Evolutionary conservation across 2,329 filamentous ascomycete genomes (phyloP).

Genomic region (Colletotrichum salicis): DNA sequence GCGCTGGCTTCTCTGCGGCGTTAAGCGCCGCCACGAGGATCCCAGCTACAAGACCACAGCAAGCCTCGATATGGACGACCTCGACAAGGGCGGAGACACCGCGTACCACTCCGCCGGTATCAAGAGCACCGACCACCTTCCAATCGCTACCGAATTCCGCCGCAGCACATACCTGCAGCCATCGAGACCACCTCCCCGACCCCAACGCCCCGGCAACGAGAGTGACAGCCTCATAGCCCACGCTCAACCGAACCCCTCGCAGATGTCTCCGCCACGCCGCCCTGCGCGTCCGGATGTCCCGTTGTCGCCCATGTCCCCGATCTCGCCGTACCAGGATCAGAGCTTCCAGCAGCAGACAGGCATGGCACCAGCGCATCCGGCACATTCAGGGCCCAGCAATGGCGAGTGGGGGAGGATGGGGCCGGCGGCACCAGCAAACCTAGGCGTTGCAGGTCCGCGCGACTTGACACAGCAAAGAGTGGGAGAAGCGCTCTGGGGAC

Average conservation of each 20-base stretch:
- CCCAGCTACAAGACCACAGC: constrained; percentile 58
- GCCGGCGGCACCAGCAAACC: constrained; percentile 24
- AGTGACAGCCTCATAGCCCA: constrained; percentile 56
- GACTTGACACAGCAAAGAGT: constrained; percentile 45
- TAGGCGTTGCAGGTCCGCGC: constrained; percentile 35
- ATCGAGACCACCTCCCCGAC: constrained; percentile 36
- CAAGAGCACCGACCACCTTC: constrained; percentile 52
- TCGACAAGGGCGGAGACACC: constrained; percentile 43
- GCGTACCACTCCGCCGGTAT: constrained; percentile 40
- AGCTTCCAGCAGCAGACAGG: constrained; percentile 9
- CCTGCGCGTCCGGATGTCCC: constrained; percentile 16
- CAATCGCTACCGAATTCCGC: constrained; percentile 52
- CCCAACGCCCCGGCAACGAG: constrained; percentile 46
- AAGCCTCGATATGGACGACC: constrained; percentile 50
- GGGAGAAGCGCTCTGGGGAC: constrained; percentile 48
- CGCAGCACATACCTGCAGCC: constrained; percentile 41
- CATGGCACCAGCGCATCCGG: constrained; percentile 16
- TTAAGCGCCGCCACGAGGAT: constrained; percentile 67
- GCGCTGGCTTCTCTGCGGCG: constrained; percentile 83
- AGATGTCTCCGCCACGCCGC: constrained; percentile 27
- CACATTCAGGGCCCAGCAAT: neutral
- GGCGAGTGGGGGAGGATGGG: constrained; percentile 27
- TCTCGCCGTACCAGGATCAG: constrained; percentile 24
- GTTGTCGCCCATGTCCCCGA: constrained; percentile 22
- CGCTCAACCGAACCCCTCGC: constrained; percentile 41